A percentile compares a stretch with the other conserved stretches of the same genome.
phyloP scores from a whole-genome alignment of 2,329 filamentous ascomycete species.

The Trichoderma sp. region DNA sequence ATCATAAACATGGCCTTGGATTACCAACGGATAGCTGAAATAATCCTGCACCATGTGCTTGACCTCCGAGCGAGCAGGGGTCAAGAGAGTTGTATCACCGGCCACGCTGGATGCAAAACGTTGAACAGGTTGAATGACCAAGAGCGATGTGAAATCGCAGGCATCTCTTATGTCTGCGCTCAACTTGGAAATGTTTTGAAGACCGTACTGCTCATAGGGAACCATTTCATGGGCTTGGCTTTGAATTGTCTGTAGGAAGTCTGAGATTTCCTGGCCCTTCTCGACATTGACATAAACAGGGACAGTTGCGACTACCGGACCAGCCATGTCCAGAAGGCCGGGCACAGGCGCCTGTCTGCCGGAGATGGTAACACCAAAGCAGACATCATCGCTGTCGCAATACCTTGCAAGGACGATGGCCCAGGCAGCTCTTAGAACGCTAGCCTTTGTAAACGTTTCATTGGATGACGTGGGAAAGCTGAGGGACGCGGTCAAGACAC shows the following conservation, averaged over 20 bases:
- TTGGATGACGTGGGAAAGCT: conserved; percentile 1
- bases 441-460: conserved; percentile 27
- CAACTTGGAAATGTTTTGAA: conserved; percentile 29
- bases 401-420: conserved; percentile 31
- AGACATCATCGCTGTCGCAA: conserved; percentile 29
- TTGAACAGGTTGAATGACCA: conserved; percentile 32
- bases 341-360: conserved; percentile 34
- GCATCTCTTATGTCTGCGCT: conserved; percentile 26
- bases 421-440: conserved; percentile 32
- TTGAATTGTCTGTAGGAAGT: conserved; percentile 27
- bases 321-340: conserved; percentile 34
- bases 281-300: conserved; percentile 31
- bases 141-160: conserved; percentile 34
- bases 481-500: neutral
- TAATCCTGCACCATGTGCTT: conserved; percentile 20
- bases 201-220: conserved; percentile 30
- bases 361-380: conserved; percentile 34
- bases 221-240: conserved; percentile 15
- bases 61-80: neutral
- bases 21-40: conserved; percentile 21
- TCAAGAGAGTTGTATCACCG: neutral
- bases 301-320: conserved; percentile 37
- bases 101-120: neutral
- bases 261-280: conserved; percentile 9
- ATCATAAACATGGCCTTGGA: conserved; percentile 17